Evolutionary conservation across 2,329 filamentous ascomycete genomes (phyloP), one percentile per base, ranked within the genome.

Genomic region (Tothia fuscella): DNA sequence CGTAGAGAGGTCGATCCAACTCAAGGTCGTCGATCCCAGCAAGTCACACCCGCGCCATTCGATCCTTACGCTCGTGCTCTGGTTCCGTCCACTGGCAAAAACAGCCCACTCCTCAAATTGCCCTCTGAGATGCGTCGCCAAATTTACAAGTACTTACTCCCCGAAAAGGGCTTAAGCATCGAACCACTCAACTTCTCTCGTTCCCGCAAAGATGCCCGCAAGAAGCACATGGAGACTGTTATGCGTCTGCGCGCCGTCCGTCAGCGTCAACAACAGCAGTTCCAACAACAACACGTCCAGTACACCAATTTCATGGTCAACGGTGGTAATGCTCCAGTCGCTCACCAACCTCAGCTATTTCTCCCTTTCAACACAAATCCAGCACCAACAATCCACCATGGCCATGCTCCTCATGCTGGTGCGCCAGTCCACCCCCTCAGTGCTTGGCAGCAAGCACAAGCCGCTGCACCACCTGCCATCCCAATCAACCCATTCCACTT

Each of bases 61-160:
- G n/a, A n/a, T n/a, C n/a, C n/a, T n/a, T n/a, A n/a, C n/a, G n/a
- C n/a, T n/a, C n/a, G n/a, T n/a, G n/a, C n/a, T n/a, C 19, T 6
- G 10, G 19, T n/a, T 7, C 6, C 19, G 6, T 25, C 14, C n/a
- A 16, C 35, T 13, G 6, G 13, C 14, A 9, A 5, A 24, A 19
- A 13, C 14, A 21, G 22, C 16, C 21, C 35, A n/a, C 25, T 37
- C 9, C 13, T 37, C 9, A 24, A 26, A 14, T 6, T 40, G 7
- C 37, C 37, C 13, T 26, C 25, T 13, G 37, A 40, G 16, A 29
- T 40, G 5, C 37, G 37, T 5, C 25, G 25, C 14, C 25, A 40
- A 12, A 40, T 40, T 19, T 29, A 26, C 37, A n/a, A 34, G 14
- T 41, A 41, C 31, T 13, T 41, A 4, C 30, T 41, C 5, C 39